phyloP scores from a whole-genome alignment of 805 yeast genomes.

The Trichomonascus vanleenenianus region DNA sequence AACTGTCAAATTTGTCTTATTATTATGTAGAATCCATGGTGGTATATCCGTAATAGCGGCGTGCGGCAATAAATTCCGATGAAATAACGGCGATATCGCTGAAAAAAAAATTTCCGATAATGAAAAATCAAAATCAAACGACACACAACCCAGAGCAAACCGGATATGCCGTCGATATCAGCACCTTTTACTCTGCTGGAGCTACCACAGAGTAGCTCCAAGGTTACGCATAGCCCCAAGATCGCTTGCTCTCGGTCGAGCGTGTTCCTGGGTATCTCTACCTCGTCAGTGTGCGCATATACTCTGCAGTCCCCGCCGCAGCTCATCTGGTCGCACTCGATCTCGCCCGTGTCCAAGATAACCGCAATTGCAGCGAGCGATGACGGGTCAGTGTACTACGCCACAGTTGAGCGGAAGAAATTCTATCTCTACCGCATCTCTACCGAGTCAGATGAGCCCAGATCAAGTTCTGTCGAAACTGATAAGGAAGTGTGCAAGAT shows the following conservation, averaged over 20 bases:
- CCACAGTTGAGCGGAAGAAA: constrained; percentile 25
- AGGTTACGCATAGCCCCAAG: constrained; percentile 3
- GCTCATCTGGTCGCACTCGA: constrained; percentile 25
- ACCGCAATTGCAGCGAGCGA: constrained; percentile 17
- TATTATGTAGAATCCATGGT: too few species aligned
- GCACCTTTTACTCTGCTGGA: constrained; percentile 18
- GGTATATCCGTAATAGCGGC: too few species aligned
- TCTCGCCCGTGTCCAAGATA: constrained; percentile 26
- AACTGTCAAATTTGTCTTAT: too few species aligned
- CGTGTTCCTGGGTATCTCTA: constrained; percentile 24
- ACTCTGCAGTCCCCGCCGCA: constrained; percentile 27
- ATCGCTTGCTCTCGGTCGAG: constrained; percentile 5
- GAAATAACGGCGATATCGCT: background rate
- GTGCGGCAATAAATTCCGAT: too few species aligned
- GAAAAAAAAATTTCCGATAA: constrained; percentile 1
- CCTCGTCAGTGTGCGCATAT: constrained; percentile 23
- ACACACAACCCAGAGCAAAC: background rate
- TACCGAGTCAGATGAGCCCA: constrained; percentile 2
- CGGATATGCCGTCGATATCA: constrained; percentile 9
- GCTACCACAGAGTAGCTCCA: constrained; percentile 16
- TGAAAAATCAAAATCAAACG: background rate
- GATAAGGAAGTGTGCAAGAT: constrained; percentile 8
- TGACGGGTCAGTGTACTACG: constrained; percentile 16
- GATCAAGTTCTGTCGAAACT: background rate
- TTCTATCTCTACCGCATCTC: constrained; percentile 10